These are phyloP conservation scores for Puccinellia tenuiflora DNA, from an alignment of 176 grass and related monocot species.

Conservation along the genomic window DNA sequence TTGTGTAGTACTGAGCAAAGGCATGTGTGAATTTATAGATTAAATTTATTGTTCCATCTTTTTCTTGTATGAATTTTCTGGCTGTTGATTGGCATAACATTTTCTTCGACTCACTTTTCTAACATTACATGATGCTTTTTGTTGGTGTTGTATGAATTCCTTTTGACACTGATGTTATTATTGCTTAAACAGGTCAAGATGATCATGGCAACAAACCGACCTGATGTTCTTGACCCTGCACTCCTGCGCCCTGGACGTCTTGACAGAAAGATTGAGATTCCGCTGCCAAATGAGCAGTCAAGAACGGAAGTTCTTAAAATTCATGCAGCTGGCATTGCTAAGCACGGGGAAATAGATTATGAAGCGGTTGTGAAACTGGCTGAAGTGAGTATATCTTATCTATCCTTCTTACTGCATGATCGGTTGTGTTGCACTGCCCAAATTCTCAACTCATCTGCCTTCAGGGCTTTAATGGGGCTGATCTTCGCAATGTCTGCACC, in stretches of 20 bases:
- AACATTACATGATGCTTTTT: neutral
- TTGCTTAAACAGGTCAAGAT: conserved; percentile 77
- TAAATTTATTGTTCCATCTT: neutral
- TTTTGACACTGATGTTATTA: neutral
- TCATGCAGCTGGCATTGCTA: conserved; percentile 89
- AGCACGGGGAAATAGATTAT: conserved; percentile 98
- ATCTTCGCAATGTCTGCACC: conserved; percentile 96
- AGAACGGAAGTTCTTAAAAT: conserved; percentile 99
- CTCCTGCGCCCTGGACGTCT: conserved; percentile 86
- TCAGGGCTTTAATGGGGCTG: conserved; percentile 95
- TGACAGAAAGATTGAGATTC: conserved; percentile 98
- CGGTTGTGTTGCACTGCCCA: neutral
- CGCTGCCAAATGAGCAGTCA: conserved; percentile 88
- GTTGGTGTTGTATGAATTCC: neutral
- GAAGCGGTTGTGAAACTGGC: conserved; percentile 97
- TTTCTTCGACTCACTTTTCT: neutral
- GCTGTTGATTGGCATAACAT: neutral
- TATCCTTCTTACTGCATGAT: neutral
- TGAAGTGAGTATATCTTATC: conserved; percentile 49
- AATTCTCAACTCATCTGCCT: neutral
- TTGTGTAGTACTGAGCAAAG: neutral
- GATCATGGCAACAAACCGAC: conserved; percentile 99
- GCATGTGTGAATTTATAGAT: neutral
- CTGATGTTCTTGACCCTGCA: conserved; percentile 94
- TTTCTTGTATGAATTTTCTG: conserved; percentile 1